Percentiles rank a stretch among this genome's conserved stretches.
Evolutionary conservation across 1,284 basidiomycete genomes (phyloP).

Genomic region (Schizophyllum amplum): DNA sequence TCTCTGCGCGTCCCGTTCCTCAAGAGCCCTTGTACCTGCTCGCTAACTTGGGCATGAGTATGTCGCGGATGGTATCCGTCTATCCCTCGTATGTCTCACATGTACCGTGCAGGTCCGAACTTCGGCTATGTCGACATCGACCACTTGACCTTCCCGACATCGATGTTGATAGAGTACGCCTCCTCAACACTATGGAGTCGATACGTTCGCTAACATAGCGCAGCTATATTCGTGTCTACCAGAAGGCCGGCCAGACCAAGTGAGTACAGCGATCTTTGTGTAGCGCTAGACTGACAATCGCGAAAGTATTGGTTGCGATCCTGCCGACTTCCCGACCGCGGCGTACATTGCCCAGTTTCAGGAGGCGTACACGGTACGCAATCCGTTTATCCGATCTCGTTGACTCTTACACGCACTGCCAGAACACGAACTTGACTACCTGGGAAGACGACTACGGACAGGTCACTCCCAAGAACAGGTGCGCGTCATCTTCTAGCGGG

Average conservation of each 20-base stretch:
- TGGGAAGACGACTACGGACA: conserved; percentile 14
- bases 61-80: conserved; percentile 1
- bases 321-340: conserved; percentile 9
- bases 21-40: conserved; percentile 56
- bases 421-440: conserved; percentile 17
- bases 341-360: conserved; percentile 8
- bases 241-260: conserved; percentile 16
- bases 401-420: not conserved
- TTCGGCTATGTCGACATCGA: conserved; percentile 50
- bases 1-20: conserved; percentile 54
- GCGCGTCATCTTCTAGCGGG: conserved; percentile 8
- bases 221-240: conserved; percentile 70
- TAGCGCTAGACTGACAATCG: conserved; percentile 35
- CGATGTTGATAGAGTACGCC: not conserved
- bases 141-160: conserved; percentile 41
- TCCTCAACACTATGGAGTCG: not conserved
- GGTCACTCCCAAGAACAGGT: conserved; percentile 9
- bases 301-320: conserved; percentile 20
- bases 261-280: not conserved
- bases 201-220: conserved; percentile 34
- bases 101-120: conserved; percentile 57
- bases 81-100: conserved; percentile 33
- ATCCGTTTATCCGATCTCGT: not conserved
- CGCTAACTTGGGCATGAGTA: not conserved
- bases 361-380: not conserved